Base-by-base conservation (phyloP, 352 stramenopile genomes). In the Phytophthora fragariae region DNA sequence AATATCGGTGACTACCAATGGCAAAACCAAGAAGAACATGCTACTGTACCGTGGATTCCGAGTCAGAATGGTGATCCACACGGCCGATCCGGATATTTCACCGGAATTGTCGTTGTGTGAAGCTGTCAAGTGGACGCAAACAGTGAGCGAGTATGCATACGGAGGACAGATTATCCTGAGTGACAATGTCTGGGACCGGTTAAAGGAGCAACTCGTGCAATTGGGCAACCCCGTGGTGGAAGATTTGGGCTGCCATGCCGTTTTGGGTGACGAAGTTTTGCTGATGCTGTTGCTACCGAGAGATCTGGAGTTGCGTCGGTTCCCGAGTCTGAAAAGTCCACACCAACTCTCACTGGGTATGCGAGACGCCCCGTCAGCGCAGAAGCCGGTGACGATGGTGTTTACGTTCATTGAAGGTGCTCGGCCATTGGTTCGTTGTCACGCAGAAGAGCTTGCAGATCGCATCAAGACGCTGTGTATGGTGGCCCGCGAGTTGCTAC, bases 381-480 rank as follows among this genome's bases (percentile, higher is more conserved):
- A 91, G 14, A 90, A 90, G 14, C 84, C 86, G 12, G 83, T 97
- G 21, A 96, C 89, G 7, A 96, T 97, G 88, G 90, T 97, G 24
- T 97, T 97, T 54, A 97, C 90, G 15, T 97, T 96, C 62, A 96
- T 97, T 35, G 90, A 97, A 85, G 88, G 88, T 17, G 88, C 89
- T 49, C 85, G 89, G 1, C 88, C 88, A 9, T 81, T 97, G 11
- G 89, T 97, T 69, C 87, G 90, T 7, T 92, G 79, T 59, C 87
- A 97, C 62, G 90, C 90, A 0, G 88, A 97, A 72, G 85, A 93
- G 47, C 83, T 97, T 29, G 88, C 90, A 12, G 88, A 94, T 56
- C 87, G 90, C 0, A 93, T 97, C 57, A 97, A 97, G 74, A 90
- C 76, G 17, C 80, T 96, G 41, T 96, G 90, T 75, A 86, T 88